phyloP scores from a whole-genome alignment of 139 green algal genomes.

The Chlamydomonas incerta region DNA sequence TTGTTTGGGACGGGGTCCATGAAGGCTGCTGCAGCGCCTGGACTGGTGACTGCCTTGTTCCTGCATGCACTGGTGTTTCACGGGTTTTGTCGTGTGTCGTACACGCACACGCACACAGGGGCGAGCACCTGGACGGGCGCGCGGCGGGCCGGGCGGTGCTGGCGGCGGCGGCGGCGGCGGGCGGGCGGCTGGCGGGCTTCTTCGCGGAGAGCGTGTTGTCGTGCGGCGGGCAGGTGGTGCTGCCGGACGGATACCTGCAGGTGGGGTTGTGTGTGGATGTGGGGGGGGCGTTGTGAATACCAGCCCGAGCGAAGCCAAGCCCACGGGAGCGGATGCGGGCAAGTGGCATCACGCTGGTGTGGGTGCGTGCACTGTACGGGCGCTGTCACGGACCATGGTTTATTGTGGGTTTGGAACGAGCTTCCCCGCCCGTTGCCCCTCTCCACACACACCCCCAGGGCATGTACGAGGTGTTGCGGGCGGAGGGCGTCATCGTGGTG shows the following conservation, averaged over 20 bases:
- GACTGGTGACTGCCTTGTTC: too few species aligned
- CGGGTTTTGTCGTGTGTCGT: too few species aligned
- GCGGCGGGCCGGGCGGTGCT: slow-evolving; percentile 62
- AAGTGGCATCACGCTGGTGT: too few species aligned
- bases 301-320: not conserved
- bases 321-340: too few species aligned
- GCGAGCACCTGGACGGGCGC: slow-evolving; percentile 66
- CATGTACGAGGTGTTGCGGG: slow-evolving; percentile 69
- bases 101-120: too few species aligned
- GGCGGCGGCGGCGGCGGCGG: slow-evolving; percentile 58
- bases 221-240: slow-evolving; percentile 77
- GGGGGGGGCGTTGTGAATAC: not conserved
- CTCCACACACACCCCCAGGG: not conserved
- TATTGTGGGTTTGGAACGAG: too few species aligned
- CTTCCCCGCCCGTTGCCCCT: too few species aligned
- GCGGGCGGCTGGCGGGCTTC: slow-evolving; percentile 66
- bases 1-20: too few species aligned
- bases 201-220: slow-evolving; percentile 74
- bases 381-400: too few species aligned
- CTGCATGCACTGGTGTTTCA: too few species aligned
- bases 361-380: too few species aligned
- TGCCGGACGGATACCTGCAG: slow-evolving; percentile 47
- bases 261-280: slow-evolving; percentile 5
- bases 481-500: slow-evolving; percentile 68
- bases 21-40: too few species aligned